These are phyloP conservation scores for Pythium insidiosum DNA, from an alignment of 352 stramenopile species.

Conservation along the genomic window DNA sequence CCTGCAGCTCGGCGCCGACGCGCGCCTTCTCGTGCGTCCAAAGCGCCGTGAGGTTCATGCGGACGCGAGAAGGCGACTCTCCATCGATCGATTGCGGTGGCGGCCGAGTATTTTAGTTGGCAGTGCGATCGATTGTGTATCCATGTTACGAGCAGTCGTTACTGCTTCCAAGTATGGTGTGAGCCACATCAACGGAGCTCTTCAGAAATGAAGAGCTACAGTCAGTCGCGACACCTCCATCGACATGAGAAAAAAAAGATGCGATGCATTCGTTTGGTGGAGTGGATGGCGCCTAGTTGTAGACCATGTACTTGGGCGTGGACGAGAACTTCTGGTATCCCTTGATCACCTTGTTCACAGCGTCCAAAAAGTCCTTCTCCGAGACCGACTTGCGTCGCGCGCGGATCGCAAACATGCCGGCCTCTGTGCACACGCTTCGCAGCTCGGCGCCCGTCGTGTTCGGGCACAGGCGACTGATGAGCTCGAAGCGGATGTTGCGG, in stretches of 20 bases:
- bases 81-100: not conserved
- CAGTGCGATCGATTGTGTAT: not conserved
- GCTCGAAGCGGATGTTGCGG: conserved; percentile 98
- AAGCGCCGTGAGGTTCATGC: conserved; percentile 46
- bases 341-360: conserved; percentile 99
- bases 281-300: conserved; percentile 95
- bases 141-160: no score
- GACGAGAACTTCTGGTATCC: conserved; percentile 99
- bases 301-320: conserved; percentile 99
- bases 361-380: conserved; percentile 99
- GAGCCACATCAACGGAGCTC: no score
- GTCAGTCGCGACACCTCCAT: no score
- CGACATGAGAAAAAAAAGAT: no score
- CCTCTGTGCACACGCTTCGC: conserved; percentile 97
- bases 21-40: conserved; percentile 47
- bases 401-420: conserved; percentile 98
- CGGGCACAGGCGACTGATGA: conserved; percentile 96
- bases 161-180: no score
- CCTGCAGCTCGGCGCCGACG: conserved; percentile 11
- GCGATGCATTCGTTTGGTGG: no score
- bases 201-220: no score
- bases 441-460: conserved; percentile 99
- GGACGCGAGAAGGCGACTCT: not conserved
- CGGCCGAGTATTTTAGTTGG: not conserved
- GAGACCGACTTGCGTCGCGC: conserved; percentile 97